Conservation (phyloP, 306 rosid species). For the Comarum palustre region DNA sequence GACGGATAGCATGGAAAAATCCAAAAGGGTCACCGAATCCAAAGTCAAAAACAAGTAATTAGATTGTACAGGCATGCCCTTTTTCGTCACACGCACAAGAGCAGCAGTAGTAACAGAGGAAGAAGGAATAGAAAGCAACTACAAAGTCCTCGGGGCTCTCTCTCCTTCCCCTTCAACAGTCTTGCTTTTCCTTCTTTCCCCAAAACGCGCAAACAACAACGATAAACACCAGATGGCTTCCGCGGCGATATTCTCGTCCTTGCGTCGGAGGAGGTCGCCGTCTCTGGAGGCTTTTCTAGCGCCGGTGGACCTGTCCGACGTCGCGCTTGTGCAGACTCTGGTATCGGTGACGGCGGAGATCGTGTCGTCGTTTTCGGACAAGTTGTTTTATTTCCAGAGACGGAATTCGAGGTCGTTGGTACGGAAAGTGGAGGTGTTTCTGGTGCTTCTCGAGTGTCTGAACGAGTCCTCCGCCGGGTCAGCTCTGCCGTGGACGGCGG, state of each 20-base stretch:
- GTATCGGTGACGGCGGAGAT: constrained; percentile 51
- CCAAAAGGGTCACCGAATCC: too few species aligned
- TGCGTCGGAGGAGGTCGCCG: constrained; percentile 89
- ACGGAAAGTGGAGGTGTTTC: constrained; percentile 59
- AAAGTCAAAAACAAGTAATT: constrained; percentile 37
- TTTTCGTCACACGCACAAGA: neutral
- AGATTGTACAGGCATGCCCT: constrained; percentile 13
- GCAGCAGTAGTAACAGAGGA: too few species aligned
- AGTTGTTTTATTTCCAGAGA: constrained; percentile 56
- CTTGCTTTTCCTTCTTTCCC: neutral
- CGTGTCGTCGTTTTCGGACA: constrained; percentile 50
- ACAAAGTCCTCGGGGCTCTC: too few species aligned
- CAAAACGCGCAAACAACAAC: neutral
- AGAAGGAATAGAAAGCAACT: too few species aligned
- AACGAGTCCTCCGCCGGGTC: constrained; percentile 31
- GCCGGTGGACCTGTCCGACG: constrained; percentile 77
- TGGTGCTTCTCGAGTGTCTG: constrained; percentile 59
- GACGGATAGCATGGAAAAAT: too few species aligned
- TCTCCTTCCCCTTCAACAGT: too few species aligned
- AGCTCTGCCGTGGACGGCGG: constrained; percentile 51
- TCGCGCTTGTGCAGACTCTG: constrained; percentile 62
- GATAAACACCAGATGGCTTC: too few species aligned
- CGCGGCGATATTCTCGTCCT: constrained; percentile 79
- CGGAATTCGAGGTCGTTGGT: constrained; percentile 68
- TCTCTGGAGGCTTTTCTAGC: constrained; percentile 78